Evolutionary conservation across 768 basidiomycete species (phyloP).

Genomic region (Naganishia vaughanmartiniae): DNA sequence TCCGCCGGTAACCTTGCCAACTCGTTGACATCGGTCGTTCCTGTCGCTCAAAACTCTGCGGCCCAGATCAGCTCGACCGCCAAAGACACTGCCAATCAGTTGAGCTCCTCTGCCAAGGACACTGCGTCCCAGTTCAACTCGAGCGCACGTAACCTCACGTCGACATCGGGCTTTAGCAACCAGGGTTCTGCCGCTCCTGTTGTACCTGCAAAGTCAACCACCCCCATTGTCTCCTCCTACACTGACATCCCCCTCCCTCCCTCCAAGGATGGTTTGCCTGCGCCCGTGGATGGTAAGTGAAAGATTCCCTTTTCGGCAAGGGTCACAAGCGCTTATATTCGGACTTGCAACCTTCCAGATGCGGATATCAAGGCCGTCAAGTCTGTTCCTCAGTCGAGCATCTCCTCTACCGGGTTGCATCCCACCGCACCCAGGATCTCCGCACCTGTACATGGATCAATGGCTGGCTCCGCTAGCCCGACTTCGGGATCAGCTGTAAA

Average conservation of each 20-base stretch:
- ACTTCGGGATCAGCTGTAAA: neutral
- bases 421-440: constrained; percentile 12
- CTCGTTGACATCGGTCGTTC: neutral
- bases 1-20: constrained; percentile 13
- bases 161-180: constrained; percentile 2
- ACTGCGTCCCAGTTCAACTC: too few species aligned
- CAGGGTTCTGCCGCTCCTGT: constrained; percentile 5
- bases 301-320: neutral
- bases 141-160: too few species aligned
- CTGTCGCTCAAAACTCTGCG: constrained; percentile 9
- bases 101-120: neutral
- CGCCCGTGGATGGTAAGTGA: neutral
- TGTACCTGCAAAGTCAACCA: constrained; percentile 6
- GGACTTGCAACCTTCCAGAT: neutral
- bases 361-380: constrained; percentile 15
- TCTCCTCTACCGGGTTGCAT: constrained; percentile 15
- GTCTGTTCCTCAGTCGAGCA: constrained; percentile 19
- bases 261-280: constrained; percentile 21
- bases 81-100: neutral
- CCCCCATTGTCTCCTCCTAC: neutral
- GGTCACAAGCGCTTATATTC: neutral
- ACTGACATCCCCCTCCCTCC: constrained; percentile 23
- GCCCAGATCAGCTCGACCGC: constrained; percentile 18
- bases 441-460: constrained; percentile 12
- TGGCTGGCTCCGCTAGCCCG: constrained; percentile 15